These are phyloP conservation scores for Dalbergia oliveri DNA, from an alignment of 306 rosid species.

Conservation along the genomic window DNA sequence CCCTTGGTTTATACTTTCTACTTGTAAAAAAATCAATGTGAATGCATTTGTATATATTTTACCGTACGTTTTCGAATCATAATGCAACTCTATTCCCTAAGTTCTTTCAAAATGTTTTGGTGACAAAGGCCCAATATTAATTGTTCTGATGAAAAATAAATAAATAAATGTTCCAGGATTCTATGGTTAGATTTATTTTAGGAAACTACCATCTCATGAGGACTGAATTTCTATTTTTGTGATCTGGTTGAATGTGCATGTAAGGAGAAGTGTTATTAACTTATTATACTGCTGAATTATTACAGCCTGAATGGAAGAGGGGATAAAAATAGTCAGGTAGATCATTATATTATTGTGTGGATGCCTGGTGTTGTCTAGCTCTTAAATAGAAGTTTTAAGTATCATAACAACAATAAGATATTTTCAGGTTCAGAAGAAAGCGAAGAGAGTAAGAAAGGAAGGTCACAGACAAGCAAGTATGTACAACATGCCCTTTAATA, in stretches of 20 bases:
- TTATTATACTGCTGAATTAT: background rate
- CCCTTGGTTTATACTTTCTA: background rate
- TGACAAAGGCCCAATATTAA: constrained; percentile 17
- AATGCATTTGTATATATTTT: background rate
- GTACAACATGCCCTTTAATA: constrained; percentile 54
- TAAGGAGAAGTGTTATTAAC: constrained; percentile 17
- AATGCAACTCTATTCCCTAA: background rate
- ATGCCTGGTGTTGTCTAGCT: constrained; percentile 28
- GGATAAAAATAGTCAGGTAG: background rate
- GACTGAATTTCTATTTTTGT: constrained; percentile 19
- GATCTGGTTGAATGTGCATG: constrained; percentile 37
- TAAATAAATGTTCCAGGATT: background rate
- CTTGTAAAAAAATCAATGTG: background rate
- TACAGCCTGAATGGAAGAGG: background rate
- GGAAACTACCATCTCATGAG: background rate
- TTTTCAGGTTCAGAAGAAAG: constrained; percentile 63
- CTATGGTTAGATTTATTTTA: constrained; percentile 20
- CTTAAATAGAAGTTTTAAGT: constrained; percentile 28
- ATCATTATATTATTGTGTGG: constrained; percentile 19
- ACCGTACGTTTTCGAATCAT: background rate
- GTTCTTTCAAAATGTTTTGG: constrained; percentile 21
- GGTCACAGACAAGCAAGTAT: constrained; percentile 60
- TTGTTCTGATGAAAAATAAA: background rate
- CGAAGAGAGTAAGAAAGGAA: constrained; percentile 54
- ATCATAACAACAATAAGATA: constrained; percentile 39